These are phyloP conservation scores for Coemansia furcata DNA, from an alignment of 192 early-diverging fungal species.

Conservation along the genomic window DNA sequence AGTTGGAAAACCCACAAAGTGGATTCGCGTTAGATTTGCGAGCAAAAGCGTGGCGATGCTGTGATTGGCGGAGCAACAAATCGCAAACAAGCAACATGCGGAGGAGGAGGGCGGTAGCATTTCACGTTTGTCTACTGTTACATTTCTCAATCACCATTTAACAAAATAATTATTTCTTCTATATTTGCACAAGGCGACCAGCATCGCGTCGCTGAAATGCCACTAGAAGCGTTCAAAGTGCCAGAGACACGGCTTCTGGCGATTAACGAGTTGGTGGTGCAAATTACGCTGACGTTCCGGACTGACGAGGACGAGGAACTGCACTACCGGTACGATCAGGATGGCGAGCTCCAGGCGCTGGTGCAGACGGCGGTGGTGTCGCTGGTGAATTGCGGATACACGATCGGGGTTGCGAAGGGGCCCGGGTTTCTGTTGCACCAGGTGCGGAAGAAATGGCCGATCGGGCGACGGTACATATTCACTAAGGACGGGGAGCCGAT, in stretches of 20 bases:
- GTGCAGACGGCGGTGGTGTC: conserved; percentile 42
- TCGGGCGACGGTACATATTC: conserved; percentile 50
- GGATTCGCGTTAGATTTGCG: not conserved
- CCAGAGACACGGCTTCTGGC: conserved; percentile 48
- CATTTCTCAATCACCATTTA: not conserved
- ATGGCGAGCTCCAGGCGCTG: conserved; percentile 31
- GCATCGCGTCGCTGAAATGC: not conserved
- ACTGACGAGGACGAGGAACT: conserved; percentile 51
- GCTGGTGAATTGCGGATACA: conserved; percentile 52
- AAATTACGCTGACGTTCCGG: conserved; percentile 43
- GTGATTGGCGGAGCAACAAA: not conserved
- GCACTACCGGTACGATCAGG: conserved; percentile 31
- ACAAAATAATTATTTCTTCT: not conserved
- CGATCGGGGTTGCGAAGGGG: conserved; percentile 32
- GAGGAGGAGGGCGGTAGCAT: too few relatives aligned
- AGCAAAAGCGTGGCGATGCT: not conserved
- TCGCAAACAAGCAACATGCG: not conserved
- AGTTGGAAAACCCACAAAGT: not conserved
- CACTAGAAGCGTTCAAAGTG: conserved; percentile 37
- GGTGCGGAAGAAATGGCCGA: conserved; percentile 51
- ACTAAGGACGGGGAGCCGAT: conserved; percentile 46
- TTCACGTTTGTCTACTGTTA: not conserved
- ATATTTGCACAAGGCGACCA: not conserved
- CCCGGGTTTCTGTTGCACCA: conserved; percentile 50
- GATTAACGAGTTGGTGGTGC: conserved; percentile 44